These are phyloP conservation scores for Rutstroemia sp. DNA, from an alignment of 2,329 filamentous ascomycete species.

Conservation along the genomic window DNA sequence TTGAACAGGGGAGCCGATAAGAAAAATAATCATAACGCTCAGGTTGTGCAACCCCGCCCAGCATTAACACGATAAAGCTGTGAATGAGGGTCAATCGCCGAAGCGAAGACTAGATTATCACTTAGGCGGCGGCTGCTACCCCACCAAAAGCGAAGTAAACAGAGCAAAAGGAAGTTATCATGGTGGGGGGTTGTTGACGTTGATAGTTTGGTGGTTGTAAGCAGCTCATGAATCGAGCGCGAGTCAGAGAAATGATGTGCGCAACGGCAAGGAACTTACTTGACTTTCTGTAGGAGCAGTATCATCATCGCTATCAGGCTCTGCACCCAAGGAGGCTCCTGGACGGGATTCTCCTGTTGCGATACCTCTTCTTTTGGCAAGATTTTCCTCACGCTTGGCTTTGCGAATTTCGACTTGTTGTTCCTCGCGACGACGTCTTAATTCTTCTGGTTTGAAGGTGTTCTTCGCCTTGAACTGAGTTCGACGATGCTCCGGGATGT, in stretches of 20 bases:
- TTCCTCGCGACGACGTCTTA: constrained; percentile 95
- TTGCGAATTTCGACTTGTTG: constrained; percentile 99
- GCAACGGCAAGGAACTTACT: constrained; percentile 52
- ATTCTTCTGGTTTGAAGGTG: constrained; percentile 98
- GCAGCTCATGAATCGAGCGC: not conserved
- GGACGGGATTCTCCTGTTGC: constrained; percentile 69
- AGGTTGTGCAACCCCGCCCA: constrained; percentile 5
- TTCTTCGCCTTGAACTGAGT: constrained; percentile 99
- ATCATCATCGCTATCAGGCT: constrained; percentile 96
- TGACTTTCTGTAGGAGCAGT: constrained; percentile 90
- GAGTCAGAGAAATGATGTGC: constrained; percentile 2
- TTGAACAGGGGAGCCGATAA: constrained; percentile 6
- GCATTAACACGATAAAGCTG: constrained; percentile 3
- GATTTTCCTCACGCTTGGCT: constrained; percentile 96
- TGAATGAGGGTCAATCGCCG: constrained; percentile 14
- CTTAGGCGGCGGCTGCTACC: constrained; percentile 16
- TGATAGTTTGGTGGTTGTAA: not conserved
- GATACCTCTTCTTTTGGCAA: constrained; percentile 96
- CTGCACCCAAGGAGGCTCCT: constrained; percentile 76
- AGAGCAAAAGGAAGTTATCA: constrained; percentile 7
- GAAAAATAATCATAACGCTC: not conserved
- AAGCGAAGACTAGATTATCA: constrained; percentile 27
- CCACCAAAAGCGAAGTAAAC: constrained; percentile 27
- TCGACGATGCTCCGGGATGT: constrained; percentile 98
- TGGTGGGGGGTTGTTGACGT: constrained; percentile 3